These are phyloP conservation scores for Carex pumila DNA, from an alignment of 176 grass and related monocot species.

Conservation along the genomic window DNA sequence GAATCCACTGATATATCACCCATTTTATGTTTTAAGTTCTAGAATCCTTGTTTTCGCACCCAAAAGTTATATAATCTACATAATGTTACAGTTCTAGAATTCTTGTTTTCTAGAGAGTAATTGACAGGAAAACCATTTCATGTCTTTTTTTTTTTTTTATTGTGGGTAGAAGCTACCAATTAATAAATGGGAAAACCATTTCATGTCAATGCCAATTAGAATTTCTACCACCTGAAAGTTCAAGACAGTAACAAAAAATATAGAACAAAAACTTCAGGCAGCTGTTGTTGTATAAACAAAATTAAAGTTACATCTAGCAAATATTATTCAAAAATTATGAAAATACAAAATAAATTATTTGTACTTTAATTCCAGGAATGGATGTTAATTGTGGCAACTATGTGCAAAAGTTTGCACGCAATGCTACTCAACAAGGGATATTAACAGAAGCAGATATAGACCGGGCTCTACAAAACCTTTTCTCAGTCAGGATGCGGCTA, in stretches of 20 bases:
- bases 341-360: neutral
- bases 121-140: neutral
- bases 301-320: neutral
- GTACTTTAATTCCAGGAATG: slow-evolving; percentile 50
- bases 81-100: neutral
- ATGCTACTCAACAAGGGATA: slow-evolving; percentile 38
- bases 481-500: slow-evolving; percentile 43
- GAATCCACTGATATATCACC: neutral
- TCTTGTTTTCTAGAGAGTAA: no score
- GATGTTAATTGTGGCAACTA: slow-evolving; percentile 80
- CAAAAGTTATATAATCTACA: neutral
- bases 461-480: slow-evolving; percentile 49
- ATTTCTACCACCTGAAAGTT: neutral
- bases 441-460: slow-evolving; percentile 49
- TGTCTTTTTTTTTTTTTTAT: neutral
- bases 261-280: neutral
- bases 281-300: neutral
- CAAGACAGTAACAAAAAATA: neutral
- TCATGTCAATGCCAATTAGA: neutral
- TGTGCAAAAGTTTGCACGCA: slow-evolving; percentile 38
- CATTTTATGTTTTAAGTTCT: neutral
- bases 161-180: no score
- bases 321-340: neutral
- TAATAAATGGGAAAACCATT: neutral
- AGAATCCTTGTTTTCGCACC: neutral